These are phyloP conservation scores for Candida silvicultrix DNA, from an alignment of 805 yeast genomes.

Conservation along the genomic window DNA sequence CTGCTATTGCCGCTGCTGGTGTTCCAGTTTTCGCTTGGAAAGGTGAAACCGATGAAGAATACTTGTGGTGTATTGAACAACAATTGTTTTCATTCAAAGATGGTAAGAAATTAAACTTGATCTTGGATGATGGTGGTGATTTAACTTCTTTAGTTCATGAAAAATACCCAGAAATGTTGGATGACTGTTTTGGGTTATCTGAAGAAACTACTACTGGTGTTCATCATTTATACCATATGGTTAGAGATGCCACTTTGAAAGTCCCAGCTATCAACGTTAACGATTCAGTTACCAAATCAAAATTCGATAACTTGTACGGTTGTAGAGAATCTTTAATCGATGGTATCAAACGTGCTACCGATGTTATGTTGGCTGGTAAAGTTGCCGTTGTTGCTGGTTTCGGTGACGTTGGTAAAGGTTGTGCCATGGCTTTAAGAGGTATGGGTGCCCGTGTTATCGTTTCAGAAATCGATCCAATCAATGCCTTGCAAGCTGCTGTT, in stretches of 20 bases:
- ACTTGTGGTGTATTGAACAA: slow-evolving; percentile 98
- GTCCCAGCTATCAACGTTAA: slow-evolving; percentile 99
- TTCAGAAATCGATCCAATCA: slow-evolving; percentile 97
- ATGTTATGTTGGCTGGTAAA: slow-evolving; percentile 99
- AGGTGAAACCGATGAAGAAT: slow-evolving; percentile 99
- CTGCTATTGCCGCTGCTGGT: slow-evolving; percentile 99
- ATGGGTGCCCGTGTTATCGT: slow-evolving; percentile 99
- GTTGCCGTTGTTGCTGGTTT: slow-evolving; percentile 98
- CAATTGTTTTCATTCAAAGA: slow-evolving; percentile 98
- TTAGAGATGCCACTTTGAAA: slow-evolving; percentile 81
- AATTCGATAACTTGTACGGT: slow-evolving; percentile 98
- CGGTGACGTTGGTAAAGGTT: slow-evolving; percentile 99
- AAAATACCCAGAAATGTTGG: slow-evolving; percentile 96
- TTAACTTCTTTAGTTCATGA: slow-evolving; percentile 94
- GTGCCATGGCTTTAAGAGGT: slow-evolving; percentile 97
- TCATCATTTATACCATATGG: slow-evolving; percentile 96
- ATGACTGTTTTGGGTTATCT: slow-evolving; percentile 90
- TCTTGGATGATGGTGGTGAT: slow-evolving; percentile 99
- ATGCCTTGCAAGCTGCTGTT: slow-evolving; percentile 99
- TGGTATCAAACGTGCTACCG: slow-evolving; percentile 99
- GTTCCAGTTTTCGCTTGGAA: slow-evolving; percentile 99
- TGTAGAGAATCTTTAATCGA: slow-evolving; percentile 98
- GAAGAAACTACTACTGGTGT: slow-evolving; percentile 99
- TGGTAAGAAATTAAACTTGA: slow-evolving; percentile 89
- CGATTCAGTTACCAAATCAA: slow-evolving; percentile 98